phyloP scores from a whole-genome alignment of 202 grass and related monocot species.

The Panicum virgatum region DNA sequence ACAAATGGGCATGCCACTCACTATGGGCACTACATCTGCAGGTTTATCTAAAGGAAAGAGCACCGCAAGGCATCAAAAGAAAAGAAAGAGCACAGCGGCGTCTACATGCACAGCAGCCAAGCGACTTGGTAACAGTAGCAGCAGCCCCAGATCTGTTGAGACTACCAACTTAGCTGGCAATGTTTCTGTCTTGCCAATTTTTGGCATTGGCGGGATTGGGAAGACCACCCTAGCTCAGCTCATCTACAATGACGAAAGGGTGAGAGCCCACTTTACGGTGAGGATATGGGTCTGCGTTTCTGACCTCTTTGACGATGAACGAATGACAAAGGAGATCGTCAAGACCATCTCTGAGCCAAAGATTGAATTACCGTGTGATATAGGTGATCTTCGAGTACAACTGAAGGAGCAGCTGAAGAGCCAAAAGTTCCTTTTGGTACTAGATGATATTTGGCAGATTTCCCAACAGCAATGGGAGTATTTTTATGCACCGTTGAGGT shows the following conservation, averaged over 20 bases:
- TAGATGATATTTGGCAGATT: constrained; percentile 58
- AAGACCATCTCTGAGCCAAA: neutral
- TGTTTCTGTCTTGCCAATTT: constrained; percentile 24
- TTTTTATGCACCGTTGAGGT: constrained; percentile 20
- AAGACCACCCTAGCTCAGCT: constrained; percentile 52
- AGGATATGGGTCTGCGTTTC: constrained; percentile 56
- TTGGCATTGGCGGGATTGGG: constrained; percentile 38
- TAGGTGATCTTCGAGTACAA: neutral
- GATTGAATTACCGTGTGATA: neutral
- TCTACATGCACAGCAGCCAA: neutral
- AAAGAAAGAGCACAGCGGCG: neutral
- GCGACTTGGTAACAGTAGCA: neutral
- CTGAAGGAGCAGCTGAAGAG: neutral
- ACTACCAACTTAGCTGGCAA: neutral
- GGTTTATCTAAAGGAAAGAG: neutral
- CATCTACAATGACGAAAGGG: constrained; percentile 22
- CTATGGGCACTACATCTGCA: neutral
- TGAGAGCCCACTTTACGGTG: constrained; percentile 14
- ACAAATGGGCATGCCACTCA: neutral
- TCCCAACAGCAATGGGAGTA: neutral
- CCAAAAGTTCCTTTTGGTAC: constrained; percentile 40
- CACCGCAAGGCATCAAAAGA: too few species aligned
- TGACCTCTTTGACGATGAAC: constrained; percentile 30
- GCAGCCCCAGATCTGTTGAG: neutral
- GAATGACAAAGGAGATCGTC: constrained; percentile 38